A percentile compares a stretch with the other conserved stretches of the same genome.
These are phyloP conservation scores for Blepharisma japonicum DNA, from an alignment of 73 alveolate species.

Conservation along the genomic window DNA sequence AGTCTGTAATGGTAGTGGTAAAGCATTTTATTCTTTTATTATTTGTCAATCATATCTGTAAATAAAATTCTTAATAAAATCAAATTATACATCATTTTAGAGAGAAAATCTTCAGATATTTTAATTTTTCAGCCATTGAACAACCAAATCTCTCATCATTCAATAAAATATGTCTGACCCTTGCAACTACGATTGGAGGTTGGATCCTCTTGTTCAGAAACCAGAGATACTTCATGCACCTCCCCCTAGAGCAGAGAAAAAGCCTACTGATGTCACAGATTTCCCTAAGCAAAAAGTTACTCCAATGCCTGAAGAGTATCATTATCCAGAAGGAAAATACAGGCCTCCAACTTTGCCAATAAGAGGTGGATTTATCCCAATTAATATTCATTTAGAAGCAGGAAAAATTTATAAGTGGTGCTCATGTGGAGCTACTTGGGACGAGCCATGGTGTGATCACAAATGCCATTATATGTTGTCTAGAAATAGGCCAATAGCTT, in stretches of 20 bases:
- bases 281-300: constrained; percentile 69
- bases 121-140: no score
- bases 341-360: constrained; percentile 83
- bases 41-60: no score
- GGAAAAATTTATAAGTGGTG: constrained; percentile 84
- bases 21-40: no score
- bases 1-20: no score
- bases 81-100: no score
- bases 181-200: constrained; percentile 2
- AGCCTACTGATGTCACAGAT: constrained; percentile 82
- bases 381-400: constrained; percentile 64
- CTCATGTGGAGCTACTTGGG: constrained; percentile 77
- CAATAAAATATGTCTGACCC: no score
- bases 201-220: constrained; percentile 1
- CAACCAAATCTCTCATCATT: no score
- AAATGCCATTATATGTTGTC: constrained; percentile 80
- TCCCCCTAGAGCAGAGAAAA: constrained; percentile 41
- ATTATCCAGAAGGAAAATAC: constrained; percentile 69
- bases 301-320: constrained; percentile 30
- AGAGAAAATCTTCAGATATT: no score
- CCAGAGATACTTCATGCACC: constrained; percentile 22
- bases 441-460: constrained; percentile 82
- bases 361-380: constrained; percentile 78
- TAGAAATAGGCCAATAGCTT: constrained; percentile 74
- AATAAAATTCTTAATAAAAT: no score